Base-by-base conservation (phyloP, 495 filamentous ascomycete genomes). In the Daldinia caldariorum region DNA sequence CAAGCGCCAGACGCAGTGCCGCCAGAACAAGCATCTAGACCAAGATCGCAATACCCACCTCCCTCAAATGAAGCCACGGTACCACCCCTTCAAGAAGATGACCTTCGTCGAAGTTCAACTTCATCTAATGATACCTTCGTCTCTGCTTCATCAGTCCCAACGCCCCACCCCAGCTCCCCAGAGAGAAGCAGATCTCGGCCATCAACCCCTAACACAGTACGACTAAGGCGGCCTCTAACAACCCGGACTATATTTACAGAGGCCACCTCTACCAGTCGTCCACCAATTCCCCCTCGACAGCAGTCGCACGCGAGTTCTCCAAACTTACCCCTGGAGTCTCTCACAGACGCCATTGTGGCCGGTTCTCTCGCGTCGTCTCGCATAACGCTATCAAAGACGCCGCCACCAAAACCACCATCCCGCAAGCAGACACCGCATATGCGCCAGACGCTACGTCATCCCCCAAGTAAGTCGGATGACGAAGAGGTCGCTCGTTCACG, bases 291-390 rank as follows among this genome's bases (percentile, higher is more conserved):
- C 20, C 76, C 37, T 31, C 71, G 50, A 51, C 72, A 54, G 37
- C 53, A 38, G 18, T 22, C 37, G 29, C 41, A 67, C 16, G 34
- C 73, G 13, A 56, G 60, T 6, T 57, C 56, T 8, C 66, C 75
- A n/a, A 79, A 67, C 45, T 58, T 83, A 7, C 68, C 75, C 45
- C 67, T 85, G 14, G 73, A 79, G 16, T 83, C 82, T 0, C 79
- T 87, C 18, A 83, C 83, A 20, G 89, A 94, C 78, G 93, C 95
- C 57, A 94, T 97, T 69, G 85, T 95, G 43, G 95, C 93, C 22
- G 92, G 93, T 54, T 92, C 90, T 60, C 82, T 95, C 4, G 94
- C 93, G 43, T 90, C 93, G 6, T 87, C 91, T 3, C 81, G 83
- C 61, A 59, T 80, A 53, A 69, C 71, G 61, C 55, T 72, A 54